Percentiles rank a stretch among this genome's conserved stretches.
These are phyloP conservation scores for Nasturtium officinale DNA, from an alignment of 345 rosid species.

Conservation along the genomic window DNA sequence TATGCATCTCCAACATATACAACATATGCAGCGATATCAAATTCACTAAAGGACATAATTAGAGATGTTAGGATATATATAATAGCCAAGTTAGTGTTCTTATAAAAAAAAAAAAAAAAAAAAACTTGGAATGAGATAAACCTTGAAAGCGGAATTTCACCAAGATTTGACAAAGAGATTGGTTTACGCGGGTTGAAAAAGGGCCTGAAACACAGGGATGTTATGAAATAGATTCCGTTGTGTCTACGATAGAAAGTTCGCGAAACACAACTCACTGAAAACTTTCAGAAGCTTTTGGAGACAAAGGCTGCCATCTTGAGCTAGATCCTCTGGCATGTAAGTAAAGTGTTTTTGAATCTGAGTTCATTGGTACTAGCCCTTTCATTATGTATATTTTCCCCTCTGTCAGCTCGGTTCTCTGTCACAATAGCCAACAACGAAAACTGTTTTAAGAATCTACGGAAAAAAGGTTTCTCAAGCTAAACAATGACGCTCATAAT, in stretches of 20 bases:
- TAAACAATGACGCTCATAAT: neutral
- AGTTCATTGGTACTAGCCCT: constrained; percentile 67
- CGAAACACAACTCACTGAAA: constrained; percentile 59
- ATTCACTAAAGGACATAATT: constrained; percentile 56
- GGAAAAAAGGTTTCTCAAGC: constrained; percentile 17
- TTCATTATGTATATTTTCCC: constrained; percentile 74
- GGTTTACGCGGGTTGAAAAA: constrained; percentile 82
- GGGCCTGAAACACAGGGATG: constrained; percentile 55
- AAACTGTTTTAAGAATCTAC: constrained; percentile 18
- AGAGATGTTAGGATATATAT: constrained; percentile 9
- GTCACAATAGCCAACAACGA: constrained; percentile 38
- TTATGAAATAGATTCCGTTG: constrained; percentile 27
- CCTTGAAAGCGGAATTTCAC: constrained; percentile 82
- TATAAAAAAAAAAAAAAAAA: neutral
- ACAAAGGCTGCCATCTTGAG: constrained; percentile 66
- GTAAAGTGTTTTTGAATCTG: constrained; percentile 68
- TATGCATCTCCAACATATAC: constrained; percentile 78
- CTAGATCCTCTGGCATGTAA: constrained; percentile 80
- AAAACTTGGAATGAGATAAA: too few species aligned
- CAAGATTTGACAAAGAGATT: constrained; percentile 58
- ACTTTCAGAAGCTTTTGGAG: constrained; percentile 49
- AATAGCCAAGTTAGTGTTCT: neutral
- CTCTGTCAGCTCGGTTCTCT: constrained; percentile 73
- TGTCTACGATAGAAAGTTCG: constrained; percentile 21
- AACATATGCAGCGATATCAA: constrained; percentile 75